These are phyloP conservation scores for Cryptosporidium meleagridis DNA, from an alignment of 169 alveolate genomes.

Conservation along the genomic window DNA sequence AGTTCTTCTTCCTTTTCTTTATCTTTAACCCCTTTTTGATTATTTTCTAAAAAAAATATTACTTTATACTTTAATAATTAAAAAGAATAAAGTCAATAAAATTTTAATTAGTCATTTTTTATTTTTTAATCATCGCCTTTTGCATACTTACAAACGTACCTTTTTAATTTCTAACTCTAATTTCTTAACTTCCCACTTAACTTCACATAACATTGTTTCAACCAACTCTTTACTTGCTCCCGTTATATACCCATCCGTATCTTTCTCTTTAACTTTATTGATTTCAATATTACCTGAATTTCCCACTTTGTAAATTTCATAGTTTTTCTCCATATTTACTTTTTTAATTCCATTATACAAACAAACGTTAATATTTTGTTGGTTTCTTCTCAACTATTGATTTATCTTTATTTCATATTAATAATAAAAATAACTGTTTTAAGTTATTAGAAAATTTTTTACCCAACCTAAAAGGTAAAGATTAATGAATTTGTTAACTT, in stretches of 20 bases:
- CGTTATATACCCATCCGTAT: slow-evolving; percentile 6
- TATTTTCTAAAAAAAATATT: slow-evolving; percentile 37
- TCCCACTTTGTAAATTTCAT: slow-evolving; percentile 14
- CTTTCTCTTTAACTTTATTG: slow-evolving; percentile 17
- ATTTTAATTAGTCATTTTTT: neutral
- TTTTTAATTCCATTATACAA: neutral
- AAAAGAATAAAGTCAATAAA: neutral
- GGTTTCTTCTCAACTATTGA: neutral
- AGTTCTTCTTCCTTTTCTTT: slow-evolving; percentile 35
- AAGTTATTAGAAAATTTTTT: too few relatives aligned
- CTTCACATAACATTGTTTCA: slow-evolving; percentile 43
- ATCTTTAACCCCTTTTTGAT: neutral
- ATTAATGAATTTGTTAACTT: too few relatives aligned
- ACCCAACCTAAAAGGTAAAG: too few relatives aligned
- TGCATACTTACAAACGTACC: slow-evolving; percentile 2
- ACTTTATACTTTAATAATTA: slow-evolving; percentile 11
- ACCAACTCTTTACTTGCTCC: slow-evolving; percentile 58
- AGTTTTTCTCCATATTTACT: slow-evolving; percentile 39
- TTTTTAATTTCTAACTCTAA: slow-evolving; percentile 52
- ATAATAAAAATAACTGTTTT: too few relatives aligned
- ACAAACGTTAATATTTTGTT: too few relatives aligned
- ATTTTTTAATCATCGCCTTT: too few relatives aligned
- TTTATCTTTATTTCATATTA: too few relatives aligned
- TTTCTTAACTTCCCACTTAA: slow-evolving; percentile 48
- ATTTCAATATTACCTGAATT: slow-evolving; percentile 31